These are phyloP conservation scores for Claviceps monticola DNA, from an alignment of 2,329 filamentous ascomycete species.

Conservation along the genomic window DNA sequence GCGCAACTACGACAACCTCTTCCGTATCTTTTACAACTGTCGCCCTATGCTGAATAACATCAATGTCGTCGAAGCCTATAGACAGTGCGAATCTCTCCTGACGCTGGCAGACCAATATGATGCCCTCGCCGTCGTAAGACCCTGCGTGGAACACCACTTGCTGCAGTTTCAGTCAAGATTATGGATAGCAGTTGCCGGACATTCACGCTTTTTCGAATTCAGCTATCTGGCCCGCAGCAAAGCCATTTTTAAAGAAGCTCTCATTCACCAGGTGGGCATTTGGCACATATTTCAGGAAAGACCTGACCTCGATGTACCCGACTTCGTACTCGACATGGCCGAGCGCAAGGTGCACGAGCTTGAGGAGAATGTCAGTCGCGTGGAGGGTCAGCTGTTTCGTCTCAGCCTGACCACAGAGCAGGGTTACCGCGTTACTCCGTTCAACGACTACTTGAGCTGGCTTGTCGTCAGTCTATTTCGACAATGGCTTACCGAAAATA, in stretches of 20 bases:
- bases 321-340: conserved; percentile 71
- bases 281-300: conserved; percentile 75
- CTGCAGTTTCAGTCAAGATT: conserved; percentile 80
- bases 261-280: conserved; percentile 88
- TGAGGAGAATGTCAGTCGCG: conserved; percentile 63
- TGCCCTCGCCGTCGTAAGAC: conserved; percentile 73
- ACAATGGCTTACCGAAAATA: conserved; percentile 88
- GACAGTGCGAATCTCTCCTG: conserved; percentile 84
- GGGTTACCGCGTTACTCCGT: conserved; percentile 71
- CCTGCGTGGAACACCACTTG: conserved; percentile 84
- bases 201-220: conserved; percentile 77
- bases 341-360: conserved; percentile 92
- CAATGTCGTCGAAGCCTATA: conserved; percentile 85
- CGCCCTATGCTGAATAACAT: conserved; percentile 66
- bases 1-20: conserved; percentile 89
- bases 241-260: conserved; percentile 72
- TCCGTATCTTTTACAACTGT: conserved; percentile 93
- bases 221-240: conserved; percentile 75
- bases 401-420: conserved; percentile 63
- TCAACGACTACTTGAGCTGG: conserved; percentile 78
- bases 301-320: conserved; percentile 59
- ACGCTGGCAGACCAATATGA: conserved; percentile 91
- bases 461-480: conserved; percentile 75
- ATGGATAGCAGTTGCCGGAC: conserved; percentile 95
- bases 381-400: conserved; percentile 72